Conservation (phyloP, 345 rosid species). For the Gynandropsis gynandra region DNA sequence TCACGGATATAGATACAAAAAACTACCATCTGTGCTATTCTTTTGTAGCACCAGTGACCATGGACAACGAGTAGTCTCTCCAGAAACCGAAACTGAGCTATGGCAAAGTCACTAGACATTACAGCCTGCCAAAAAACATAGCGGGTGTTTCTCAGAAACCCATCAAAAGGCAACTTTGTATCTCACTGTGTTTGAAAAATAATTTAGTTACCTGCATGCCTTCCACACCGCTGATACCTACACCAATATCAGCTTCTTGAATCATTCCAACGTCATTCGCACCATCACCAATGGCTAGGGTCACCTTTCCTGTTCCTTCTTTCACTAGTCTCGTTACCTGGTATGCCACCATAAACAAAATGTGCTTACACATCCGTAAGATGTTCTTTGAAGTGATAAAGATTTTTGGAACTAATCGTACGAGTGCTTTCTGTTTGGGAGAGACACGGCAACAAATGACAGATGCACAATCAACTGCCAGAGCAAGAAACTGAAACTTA, state of each 20-base stretch:
- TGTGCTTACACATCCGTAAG: neutral
- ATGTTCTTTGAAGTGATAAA: neutral
- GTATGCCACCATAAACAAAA: neutral
- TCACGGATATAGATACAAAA: conserved; percentile 12
- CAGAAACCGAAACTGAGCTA: conserved; percentile 64
- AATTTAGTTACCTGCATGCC: conserved; percentile 67
- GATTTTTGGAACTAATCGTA: neutral
- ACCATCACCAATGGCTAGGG: conserved; percentile 77
- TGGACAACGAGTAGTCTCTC: conserved; percentile 70
- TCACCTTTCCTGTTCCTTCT: conserved; percentile 58
- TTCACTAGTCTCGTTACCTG: conserved; percentile 70
- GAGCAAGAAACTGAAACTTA: conserved; percentile 55
- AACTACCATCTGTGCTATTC: conserved; percentile 73
- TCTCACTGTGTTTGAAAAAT: neutral
- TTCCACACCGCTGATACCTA: conserved; percentile 84
- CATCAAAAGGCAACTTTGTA: neutral
- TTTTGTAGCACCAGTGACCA: conserved; percentile 77
- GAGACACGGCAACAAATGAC: conserved; percentile 87
- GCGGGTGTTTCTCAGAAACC: neutral
- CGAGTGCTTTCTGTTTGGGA: conserved; percentile 73
- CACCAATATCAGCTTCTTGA: conserved; percentile 92
- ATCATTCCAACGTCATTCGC: conserved; percentile 92
- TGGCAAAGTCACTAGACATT: conserved; percentile 81
- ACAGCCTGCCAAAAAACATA: conserved; percentile 44
- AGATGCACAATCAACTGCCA: conserved; percentile 75